Conservation (phyloP, 495 filamentous ascomycete species). For the Aspergillus egyptiacus region DNA sequence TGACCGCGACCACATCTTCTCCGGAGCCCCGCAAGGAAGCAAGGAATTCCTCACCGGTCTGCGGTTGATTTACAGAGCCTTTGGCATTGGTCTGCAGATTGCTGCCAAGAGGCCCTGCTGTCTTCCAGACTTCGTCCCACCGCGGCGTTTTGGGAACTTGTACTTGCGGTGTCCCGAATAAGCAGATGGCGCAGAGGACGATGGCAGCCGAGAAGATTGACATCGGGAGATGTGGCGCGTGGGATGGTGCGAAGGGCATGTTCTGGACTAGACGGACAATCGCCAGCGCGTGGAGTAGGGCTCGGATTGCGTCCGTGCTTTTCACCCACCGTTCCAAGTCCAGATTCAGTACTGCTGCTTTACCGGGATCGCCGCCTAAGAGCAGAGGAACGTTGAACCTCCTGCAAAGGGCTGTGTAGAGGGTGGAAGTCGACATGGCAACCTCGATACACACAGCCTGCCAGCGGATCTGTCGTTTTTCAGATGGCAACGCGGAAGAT, state of each 20-base stretch:
- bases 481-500: background rate
- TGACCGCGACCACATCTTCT: background rate
- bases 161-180: background rate
- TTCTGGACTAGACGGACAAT: too few relatives aligned
- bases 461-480: constrained; percentile 12
- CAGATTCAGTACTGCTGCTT: background rate
- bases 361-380: background rate
- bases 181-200: constrained; percentile 10
- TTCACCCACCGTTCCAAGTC: too few relatives aligned
- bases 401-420: background rate
- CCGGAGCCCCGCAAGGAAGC: background rate
- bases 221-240: constrained; percentile 14
- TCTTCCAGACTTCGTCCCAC: background rate
- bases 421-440: constrained; percentile 5
- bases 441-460: constrained; percentile 15
- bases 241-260: too few relatives aligned
- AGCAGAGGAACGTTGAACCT: background rate
- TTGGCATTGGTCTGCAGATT: too few relatives aligned
- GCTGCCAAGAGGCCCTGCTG: too few relatives aligned
- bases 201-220: constrained; percentile 17
- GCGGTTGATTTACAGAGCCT: too few relatives aligned
- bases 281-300: too few relatives aligned
- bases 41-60: too few relatives aligned
- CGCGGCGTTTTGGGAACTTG: background rate
- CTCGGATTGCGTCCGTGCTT: too few relatives aligned